Evolutionary conservation across 2,329 filamentous ascomycete genomes (phyloP).

Genomic region (Conoideocrella luteorostrata): DNA sequence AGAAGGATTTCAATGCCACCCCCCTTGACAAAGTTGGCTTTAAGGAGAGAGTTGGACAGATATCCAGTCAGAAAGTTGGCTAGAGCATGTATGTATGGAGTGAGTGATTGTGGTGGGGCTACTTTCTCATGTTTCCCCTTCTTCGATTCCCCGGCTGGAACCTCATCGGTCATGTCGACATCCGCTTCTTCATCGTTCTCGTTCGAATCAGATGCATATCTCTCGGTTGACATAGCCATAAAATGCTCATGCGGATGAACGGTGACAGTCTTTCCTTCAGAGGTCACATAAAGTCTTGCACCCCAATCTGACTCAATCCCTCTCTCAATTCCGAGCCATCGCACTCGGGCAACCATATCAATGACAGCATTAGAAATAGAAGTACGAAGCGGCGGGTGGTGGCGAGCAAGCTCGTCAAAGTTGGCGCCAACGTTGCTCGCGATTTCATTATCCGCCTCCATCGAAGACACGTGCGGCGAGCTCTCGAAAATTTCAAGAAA

Average conservation of each 20-base stretch:
- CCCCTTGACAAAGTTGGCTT: conserved; percentile 65
- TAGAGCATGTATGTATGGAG: conserved; percentile 68
- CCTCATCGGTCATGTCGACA: conserved; percentile 59
- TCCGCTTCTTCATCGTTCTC: conserved; percentile 38
- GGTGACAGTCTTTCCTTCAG: conserved; percentile 45
- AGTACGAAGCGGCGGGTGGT: conserved; percentile 78
- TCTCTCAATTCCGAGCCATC: conserved; percentile 64
- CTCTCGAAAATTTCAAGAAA: conserved; percentile 98
- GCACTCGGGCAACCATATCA: conserved; percentile 80
- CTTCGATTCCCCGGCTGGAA: conserved; percentile 13
- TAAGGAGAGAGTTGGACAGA: conserved; percentile 67
- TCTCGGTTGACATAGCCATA: conserved; percentile 18
- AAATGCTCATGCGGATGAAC: conserved; percentile 46
- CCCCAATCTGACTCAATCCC: conserved; percentile 66
- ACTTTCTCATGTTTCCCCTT: conserved; percentile 14
- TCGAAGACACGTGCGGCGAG: conserved; percentile 75
- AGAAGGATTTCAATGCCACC: conserved; percentile 80
- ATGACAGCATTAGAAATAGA: conserved; percentile 80
- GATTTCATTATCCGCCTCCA: conserved; percentile 66
- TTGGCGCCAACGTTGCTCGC: conserved; percentile 69
- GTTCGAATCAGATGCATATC: conserved; percentile 32
- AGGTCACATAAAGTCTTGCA: conserved; percentile 65
- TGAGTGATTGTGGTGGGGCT: conserved; percentile 34
- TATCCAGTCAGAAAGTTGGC: conserved; percentile 71
- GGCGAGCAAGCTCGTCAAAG: conserved; percentile 90